Conservation (phyloP, 1,284 basidiomycete genomes). For the Puccinia horiana region DNA sequence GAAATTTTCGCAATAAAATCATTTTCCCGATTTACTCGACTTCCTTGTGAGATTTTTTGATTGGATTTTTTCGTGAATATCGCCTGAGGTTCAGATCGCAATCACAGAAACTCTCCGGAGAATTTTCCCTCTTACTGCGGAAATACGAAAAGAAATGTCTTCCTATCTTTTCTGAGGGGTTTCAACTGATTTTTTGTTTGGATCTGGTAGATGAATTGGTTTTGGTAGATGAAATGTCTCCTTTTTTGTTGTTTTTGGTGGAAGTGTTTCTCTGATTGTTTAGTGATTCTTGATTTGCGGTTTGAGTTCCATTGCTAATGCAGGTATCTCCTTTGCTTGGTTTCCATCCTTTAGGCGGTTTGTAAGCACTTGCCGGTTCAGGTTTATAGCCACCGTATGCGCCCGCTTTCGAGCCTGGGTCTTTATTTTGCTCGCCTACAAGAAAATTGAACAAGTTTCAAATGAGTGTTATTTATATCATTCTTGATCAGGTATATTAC, state of each 20-base stretch:
- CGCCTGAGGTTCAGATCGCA: too few relatives aligned
- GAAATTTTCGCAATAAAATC: too few relatives aligned
- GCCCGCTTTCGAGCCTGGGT: background rate
- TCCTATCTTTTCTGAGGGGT: too few relatives aligned
- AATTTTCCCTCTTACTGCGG: too few relatives aligned
- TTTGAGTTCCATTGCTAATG: background rate
- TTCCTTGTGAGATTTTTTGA: too few relatives aligned
- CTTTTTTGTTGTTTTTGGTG: background rate
- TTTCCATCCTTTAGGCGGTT: background rate
- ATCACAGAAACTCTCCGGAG: too few relatives aligned
- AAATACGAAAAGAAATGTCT: too few relatives aligned
- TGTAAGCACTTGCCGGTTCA: background rate
- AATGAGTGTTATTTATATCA: background rate
- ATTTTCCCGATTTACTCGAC: too few relatives aligned
- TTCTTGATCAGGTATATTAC: background rate
- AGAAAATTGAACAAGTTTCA: background rate
- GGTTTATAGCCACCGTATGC: slow-evolving; percentile 16
- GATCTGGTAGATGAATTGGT: too few relatives aligned
- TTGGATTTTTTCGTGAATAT: too few relatives aligned
- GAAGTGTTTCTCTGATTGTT: background rate
- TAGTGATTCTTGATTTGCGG: background rate
- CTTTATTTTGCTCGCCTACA: background rate
- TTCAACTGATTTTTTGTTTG: too few relatives aligned
- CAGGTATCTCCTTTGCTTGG: background rate
- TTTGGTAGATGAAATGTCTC: background rate